phyloP scores from a whole-genome alignment of 2,329 filamentous ascomycete species.

The Fusarium duplospermum region DNA sequence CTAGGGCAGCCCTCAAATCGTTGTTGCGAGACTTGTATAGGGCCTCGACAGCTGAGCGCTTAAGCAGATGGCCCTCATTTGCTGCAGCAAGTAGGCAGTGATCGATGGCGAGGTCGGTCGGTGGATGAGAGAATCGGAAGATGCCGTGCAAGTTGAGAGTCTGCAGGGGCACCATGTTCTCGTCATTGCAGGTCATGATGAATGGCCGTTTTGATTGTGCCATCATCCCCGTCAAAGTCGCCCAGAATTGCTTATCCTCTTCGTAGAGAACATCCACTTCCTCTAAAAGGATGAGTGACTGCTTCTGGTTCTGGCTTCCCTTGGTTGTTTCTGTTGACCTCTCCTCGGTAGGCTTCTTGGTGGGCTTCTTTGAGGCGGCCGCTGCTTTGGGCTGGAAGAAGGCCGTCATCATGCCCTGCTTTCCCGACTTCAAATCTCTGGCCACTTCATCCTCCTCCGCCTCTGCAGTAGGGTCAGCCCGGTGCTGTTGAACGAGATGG shows the following conservation, averaged over 20 bases:
- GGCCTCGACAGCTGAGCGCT: constrained; percentile 72
- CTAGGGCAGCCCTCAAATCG: constrained; percentile 85
- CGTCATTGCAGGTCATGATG: constrained; percentile 94
- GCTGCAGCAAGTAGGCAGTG: constrained; percentile 86
- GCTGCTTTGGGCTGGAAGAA: constrained; percentile 76
- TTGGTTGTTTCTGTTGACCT: constrained; percentile 46
- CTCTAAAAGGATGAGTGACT: constrained; percentile 93
- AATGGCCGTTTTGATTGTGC: constrained; percentile 89
- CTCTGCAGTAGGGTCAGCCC: constrained; percentile 45
- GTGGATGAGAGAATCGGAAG: constrained; percentile 77
- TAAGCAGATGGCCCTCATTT: constrained; percentile 86
- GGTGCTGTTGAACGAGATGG: constrained; percentile 78
- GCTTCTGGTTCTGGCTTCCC: constrained; percentile 75
- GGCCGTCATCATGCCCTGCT: constrained; percentile 81
- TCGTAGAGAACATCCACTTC: constrained; percentile 95
- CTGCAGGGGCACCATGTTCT: constrained; percentile 80
- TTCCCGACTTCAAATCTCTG: constrained; percentile 72
- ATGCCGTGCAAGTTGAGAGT: constrained; percentile 86
- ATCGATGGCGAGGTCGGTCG: constrained; percentile 77
- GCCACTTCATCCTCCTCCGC: constrained; percentile 47
- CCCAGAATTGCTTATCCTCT: constrained; percentile 96
- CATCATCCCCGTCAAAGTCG: constrained; percentile 81
- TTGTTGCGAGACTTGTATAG: constrained; percentile 76
- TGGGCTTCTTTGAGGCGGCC: constrained; percentile 34
- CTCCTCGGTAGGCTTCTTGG: constrained; percentile 45